These are phyloP conservation scores for Eremochloa ophiuroides DNA, from an alignment of 176 grass and related monocot genomes.

Conservation along the genomic window DNA sequence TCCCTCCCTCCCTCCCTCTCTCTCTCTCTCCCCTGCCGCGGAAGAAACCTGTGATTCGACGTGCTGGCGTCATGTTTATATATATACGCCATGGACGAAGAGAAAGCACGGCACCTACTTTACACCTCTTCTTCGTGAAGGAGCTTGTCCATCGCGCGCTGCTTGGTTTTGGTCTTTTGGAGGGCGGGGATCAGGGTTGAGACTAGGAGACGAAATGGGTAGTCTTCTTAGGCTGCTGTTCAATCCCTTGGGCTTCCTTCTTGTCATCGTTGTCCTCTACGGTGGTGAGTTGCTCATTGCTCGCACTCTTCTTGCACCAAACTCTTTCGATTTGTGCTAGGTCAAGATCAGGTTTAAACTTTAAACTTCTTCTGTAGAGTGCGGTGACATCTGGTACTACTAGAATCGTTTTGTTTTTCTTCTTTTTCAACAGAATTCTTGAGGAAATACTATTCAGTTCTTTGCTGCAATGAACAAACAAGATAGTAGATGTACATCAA, in stretches of 20 bases:
- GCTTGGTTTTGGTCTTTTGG: conserved; percentile 7
- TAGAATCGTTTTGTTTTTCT: neutral
- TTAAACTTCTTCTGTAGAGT: neutral
- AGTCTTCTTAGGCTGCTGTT: neutral
- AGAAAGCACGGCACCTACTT: conserved; percentile 42
- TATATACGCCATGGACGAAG: conserved; percentile 30
- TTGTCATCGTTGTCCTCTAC: conserved; percentile 19
- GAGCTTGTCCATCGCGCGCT: neutral
- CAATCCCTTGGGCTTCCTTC: conserved; percentile 16
- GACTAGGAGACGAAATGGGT: conserved; percentile 26
- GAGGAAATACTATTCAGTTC: neutral
- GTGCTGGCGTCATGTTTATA: conserved; percentile 28
- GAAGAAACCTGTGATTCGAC: conserved; percentile 57
- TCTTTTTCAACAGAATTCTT: neutral
- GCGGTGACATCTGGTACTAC: neutral
- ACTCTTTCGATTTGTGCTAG: neutral
- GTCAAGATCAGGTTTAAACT: neutral
- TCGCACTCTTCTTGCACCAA: neutral
- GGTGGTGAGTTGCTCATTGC: conserved; percentile 39
- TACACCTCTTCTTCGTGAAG: conserved; percentile 38
- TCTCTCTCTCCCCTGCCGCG: conserved; percentile 24
- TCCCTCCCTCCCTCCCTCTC: neutral
- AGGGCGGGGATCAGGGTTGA: neutral
- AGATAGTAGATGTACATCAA: neutral
- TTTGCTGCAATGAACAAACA: neutral